phyloP scores from a whole-genome alignment of 352 stramenopile genomes.

The Phytopythium oedochilum region DNA sequence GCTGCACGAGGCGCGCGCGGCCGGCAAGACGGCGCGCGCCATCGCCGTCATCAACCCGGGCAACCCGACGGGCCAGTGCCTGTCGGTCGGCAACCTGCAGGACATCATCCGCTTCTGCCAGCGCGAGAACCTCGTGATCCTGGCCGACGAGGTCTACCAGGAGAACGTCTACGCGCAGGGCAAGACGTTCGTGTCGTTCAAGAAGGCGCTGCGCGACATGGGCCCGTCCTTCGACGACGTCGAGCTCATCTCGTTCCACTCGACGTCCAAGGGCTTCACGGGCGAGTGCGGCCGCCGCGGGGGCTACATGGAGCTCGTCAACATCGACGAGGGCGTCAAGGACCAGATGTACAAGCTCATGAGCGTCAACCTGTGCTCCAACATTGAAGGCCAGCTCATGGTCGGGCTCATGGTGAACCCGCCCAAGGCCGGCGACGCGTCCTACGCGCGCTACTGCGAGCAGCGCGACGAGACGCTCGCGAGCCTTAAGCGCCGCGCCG shows the following conservation, averaged over 20 bases:
- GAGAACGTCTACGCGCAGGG: constrained; percentile 97
- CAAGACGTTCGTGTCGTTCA: constrained; percentile 94
- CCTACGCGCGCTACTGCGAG: constrained; percentile 87
- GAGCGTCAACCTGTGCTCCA: constrained; percentile 96
- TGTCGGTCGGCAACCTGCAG: constrained; percentile 86
- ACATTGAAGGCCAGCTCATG: constrained; percentile 97
- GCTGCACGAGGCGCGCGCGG: constrained; percentile 80
- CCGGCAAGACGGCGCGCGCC: constrained; percentile 91
- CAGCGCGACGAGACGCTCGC: constrained; percentile 92
- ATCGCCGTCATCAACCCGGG: constrained; percentile 99
- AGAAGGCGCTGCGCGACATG: constrained; percentile 92
- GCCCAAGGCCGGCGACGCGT: constrained; percentile 86
- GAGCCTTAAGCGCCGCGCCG: constrained; percentile 91
- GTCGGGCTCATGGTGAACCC: constrained; percentile 98
- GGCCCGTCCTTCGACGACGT: constrained; percentile 77
- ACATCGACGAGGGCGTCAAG: constrained; percentile 89
- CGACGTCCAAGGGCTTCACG: constrained; percentile 97
- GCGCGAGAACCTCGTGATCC: constrained; percentile 92
- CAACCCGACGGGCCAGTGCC: constrained; percentile 96
- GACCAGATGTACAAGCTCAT: constrained; percentile 99
- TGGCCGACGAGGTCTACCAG: constrained; percentile 99
- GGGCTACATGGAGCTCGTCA: constrained; percentile 97
- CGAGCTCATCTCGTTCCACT: constrained; percentile 99
- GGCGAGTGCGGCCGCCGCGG: constrained; percentile 97
- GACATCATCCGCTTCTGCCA: constrained; percentile 96